phyloP scores from a whole-genome alignment of 2,329 filamentous ascomycete genomes.

The Trichoderma aggressivum region DNA sequence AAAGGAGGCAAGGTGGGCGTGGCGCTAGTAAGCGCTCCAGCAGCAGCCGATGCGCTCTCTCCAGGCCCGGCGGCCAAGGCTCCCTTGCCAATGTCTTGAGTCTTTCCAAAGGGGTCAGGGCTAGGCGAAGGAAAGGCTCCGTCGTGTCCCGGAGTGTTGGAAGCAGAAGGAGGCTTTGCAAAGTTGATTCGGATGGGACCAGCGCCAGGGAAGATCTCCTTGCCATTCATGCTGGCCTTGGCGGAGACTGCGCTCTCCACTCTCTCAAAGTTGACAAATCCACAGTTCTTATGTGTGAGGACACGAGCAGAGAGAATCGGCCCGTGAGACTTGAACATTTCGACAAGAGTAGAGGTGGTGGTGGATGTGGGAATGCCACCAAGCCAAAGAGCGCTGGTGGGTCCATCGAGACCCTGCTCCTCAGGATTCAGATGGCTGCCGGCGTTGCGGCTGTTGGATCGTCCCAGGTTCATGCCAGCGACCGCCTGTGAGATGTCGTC shows the following conservation, averaged over 20 bases:
- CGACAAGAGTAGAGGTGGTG: slow-evolving; percentile 88
- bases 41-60: slow-evolving; percentile 35
- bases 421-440: slow-evolving; percentile 66
- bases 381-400: slow-evolving; percentile 92
- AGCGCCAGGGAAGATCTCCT: slow-evolving; percentile 96
- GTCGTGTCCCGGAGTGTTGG: slow-evolving; percentile 83
- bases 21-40: slow-evolving; percentile 32
- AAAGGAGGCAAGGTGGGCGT: slow-evolving; percentile 69
- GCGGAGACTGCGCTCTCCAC: slow-evolving; percentile 88
- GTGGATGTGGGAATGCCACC: slow-evolving; percentile 97
- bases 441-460: slow-evolving; percentile 64
- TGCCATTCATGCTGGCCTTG: slow-evolving; percentile 84
- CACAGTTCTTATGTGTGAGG: slow-evolving; percentile 97
- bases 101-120: slow-evolving; percentile 74
- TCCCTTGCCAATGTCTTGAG: slow-evolving; percentile 43
- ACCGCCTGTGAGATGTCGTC: slow-evolving; percentile 79
- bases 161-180: slow-evolving; percentile 89
- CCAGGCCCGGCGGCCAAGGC: slow-evolving; percentile 31
- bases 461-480: slow-evolving; percentile 70
- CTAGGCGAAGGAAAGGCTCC: slow-evolving; percentile 87
- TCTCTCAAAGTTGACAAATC: slow-evolving; percentile 95
- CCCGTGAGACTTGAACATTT: slow-evolving; percentile 93
- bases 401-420: slow-evolving; percentile 78
- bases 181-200: slow-evolving; percentile 95
- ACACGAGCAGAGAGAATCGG: slow-evolving; percentile 88